phyloP scores from a whole-genome alignment of 371 early-diverging fungal species.

The Syncephalastrum racemosum region DNA sequence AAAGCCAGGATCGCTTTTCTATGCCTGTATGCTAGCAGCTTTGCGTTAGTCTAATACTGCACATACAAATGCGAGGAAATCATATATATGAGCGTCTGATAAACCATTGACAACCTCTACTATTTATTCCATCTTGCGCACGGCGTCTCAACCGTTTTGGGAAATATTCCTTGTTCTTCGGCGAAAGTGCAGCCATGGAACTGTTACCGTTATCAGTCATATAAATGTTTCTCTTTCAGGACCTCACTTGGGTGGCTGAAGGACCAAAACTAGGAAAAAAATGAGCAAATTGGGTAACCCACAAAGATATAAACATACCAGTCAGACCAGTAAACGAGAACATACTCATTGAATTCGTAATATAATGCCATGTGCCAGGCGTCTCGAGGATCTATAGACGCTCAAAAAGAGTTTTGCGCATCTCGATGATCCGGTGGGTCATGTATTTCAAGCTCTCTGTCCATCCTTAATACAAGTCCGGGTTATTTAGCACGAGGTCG shows the following conservation, averaged over 20 bases:
- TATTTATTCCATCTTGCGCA: conserved; percentile 41
- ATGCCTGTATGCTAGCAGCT: no score
- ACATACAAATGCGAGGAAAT: no score
- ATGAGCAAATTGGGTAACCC: background rate
- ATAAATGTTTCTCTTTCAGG: conserved; percentile 79
- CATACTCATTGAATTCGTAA: conserved; percentile 95
- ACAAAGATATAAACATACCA: conserved; percentile 23
- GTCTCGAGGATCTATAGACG: conserved; percentile 68
- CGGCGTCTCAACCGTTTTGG: conserved; percentile 78
- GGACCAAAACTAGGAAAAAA: conserved; percentile 4
- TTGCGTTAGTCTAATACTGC: no score
- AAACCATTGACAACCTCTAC: no score
- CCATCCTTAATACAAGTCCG: conserved; percentile 82
- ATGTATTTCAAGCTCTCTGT: conserved; percentile 72
- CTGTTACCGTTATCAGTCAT: conserved; percentile 93
- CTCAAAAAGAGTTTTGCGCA: conserved; percentile 73
- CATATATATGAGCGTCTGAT: no score
- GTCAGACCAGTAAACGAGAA: conserved; percentile 91
- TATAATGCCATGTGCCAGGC: conserved; percentile 94
- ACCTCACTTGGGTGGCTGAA: conserved; percentile 63
- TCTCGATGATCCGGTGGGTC: conserved; percentile 85
- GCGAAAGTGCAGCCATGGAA: conserved; percentile 91
- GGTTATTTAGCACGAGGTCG: conserved; percentile 72
- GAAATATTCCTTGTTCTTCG: conserved; percentile 83
- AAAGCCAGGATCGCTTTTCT: no score